Percentiles rank a stretch among this genome's conserved stretches.
Conservation (phyloP, 805 yeast genomes). For the Zygoascus bituminiphila region DNA sequence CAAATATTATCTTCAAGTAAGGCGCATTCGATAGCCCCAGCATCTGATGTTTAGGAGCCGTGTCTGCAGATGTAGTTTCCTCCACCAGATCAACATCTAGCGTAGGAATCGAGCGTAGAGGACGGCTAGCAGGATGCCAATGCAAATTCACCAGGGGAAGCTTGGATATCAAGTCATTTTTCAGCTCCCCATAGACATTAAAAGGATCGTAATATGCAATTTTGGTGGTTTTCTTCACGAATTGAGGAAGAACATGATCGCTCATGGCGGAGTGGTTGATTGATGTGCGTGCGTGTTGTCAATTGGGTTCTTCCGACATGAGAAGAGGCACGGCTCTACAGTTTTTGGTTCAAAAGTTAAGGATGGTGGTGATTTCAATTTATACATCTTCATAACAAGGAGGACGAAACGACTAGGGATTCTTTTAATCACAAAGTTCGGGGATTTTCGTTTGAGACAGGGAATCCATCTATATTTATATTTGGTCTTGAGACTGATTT, state of each 20-base stretch:
- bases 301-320: too few relatives aligned
- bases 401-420: too few relatives aligned
- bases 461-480: too few relatives aligned
- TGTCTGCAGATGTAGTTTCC: constrained; percentile 40
- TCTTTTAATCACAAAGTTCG: too few relatives aligned
- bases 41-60: constrained; percentile 30
- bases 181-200: constrained; percentile 41
- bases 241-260: constrained; percentile 5
- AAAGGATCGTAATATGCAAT: constrained; percentile 74
- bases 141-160: constrained; percentile 59
- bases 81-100: constrained; percentile 48
- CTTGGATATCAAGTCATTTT: constrained; percentile 36
- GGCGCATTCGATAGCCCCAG: constrained; percentile 39
- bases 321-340: too few relatives aligned
- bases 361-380: too few relatives aligned
- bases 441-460: too few relatives aligned
- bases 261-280: constrained; percentile 1
- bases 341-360: too few relatives aligned
- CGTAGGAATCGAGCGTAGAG: constrained; percentile 54
- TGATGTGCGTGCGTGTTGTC: too few relatives aligned
- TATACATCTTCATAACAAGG: too few relatives aligned
- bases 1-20: constrained; percentile 59
- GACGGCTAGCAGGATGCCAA: constrained; percentile 51
- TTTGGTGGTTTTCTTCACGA: constrained; percentile 17
- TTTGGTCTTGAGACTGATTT: too few relatives aligned